Evolutionary conservation across 345 rosid species (phyloP).

Genomic region (Pistacia integerrima): DNA sequence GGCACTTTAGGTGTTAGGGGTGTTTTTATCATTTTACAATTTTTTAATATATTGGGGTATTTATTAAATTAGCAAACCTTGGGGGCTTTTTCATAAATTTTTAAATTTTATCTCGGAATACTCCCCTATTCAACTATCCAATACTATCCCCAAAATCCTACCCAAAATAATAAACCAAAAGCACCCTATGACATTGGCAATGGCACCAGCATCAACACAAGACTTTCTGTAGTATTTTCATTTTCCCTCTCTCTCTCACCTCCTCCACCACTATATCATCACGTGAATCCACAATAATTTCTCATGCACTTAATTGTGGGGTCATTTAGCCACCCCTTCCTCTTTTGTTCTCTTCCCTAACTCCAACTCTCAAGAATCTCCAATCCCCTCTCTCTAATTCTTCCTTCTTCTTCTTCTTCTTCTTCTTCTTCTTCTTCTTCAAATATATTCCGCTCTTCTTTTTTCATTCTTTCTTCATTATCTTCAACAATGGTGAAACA

Average conservation of each 20-base stretch:
- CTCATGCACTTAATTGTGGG: constrained; percentile 51
- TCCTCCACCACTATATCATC: constrained; percentile 29
- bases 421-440: constrained; percentile 5
- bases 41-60: too few relatives aligned
- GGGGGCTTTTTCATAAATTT: too few relatives aligned
- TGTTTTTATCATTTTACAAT: too few relatives aligned
- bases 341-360: constrained; percentile 54
- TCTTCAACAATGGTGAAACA: constrained; percentile 26
- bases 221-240: neutral
- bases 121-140: too few relatives aligned
- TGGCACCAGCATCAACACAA: neutral
- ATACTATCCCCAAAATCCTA: too few relatives aligned
- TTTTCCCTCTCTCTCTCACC: neutral
- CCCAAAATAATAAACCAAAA: too few relatives aligned
- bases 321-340: constrained; percentile 48
- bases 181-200: too few relatives aligned
- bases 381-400: constrained; percentile 9
- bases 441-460: neutral
- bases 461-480: neutral
- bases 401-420: constrained; percentile 3
- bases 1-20: too few relatives aligned
- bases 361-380: constrained; percentile 35
- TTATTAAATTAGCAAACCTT: too few relatives aligned
- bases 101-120: too few relatives aligned
- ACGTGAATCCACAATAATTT: constrained; percentile 75